A percentile compares a stretch with the other conserved stretches of the same genome.
These are phyloP conservation scores for Thuja plicata DNA, from an alignment of 83 land plant genomes.

Conservation along the genomic window DNA sequence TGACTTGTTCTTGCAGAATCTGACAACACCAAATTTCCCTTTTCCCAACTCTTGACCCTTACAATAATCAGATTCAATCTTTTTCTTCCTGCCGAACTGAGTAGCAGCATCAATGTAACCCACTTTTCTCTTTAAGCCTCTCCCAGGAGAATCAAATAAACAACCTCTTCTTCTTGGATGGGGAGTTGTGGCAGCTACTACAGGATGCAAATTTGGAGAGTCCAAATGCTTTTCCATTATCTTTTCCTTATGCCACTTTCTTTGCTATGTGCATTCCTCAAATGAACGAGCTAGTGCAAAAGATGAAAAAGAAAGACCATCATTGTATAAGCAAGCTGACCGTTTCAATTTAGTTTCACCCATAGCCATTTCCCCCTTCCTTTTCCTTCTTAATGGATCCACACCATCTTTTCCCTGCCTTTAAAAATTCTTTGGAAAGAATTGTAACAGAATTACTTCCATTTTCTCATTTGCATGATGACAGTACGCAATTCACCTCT, in stretches of 20 bases:
- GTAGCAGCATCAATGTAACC: constrained; percentile 61
- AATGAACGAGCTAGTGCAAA: background rate
- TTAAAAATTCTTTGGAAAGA: background rate
- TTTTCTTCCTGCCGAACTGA: constrained; percentile 50
- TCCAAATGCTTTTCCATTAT: background rate
- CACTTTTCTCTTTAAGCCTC: constrained; percentile 71
- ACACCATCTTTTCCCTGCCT: background rate
- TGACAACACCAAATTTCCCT: constrained; percentile 71
- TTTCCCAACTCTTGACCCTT: constrained; percentile 47
- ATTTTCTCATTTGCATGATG: too few relatives aligned
- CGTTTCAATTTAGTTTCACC: background rate
- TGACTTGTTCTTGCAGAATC: constrained; percentile 33
- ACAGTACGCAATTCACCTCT: too few relatives aligned
- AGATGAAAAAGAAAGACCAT: background rate
- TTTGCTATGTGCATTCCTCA: background rate
- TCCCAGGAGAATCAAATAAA: constrained; percentile 14
- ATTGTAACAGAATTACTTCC: too few relatives aligned
- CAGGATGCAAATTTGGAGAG: background rate
- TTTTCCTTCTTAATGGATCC: constrained; percentile 1
- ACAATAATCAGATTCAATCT: constrained; percentile 52
- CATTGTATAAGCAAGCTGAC: background rate
- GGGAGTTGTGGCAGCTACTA: constrained; percentile 4
- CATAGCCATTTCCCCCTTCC: background rate
- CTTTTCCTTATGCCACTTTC: constrained; percentile 3
- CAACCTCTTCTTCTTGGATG: background rate